Percentiles rank a stretch among this genome's conserved stretches.
These are phyloP conservation scores for Boletus pseudo-olivaceus DNA, from an alignment of 768 basidiomycete genomes.

Conservation along the genomic window DNA sequence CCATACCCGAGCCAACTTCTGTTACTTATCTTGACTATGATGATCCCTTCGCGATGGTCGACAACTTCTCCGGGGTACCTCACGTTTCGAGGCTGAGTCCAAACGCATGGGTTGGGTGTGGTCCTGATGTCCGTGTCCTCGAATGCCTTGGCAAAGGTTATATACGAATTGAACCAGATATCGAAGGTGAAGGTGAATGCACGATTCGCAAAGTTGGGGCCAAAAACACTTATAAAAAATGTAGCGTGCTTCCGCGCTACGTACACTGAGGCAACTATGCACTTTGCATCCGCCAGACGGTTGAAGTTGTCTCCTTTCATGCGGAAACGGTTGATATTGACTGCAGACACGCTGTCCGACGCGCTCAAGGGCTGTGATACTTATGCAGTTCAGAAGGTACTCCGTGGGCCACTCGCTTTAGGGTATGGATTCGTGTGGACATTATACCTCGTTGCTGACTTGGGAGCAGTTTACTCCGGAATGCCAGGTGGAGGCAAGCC, in stretches of 20 bases:
- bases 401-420: slow-evolving; percentile 43
- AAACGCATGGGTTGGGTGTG: slow-evolving; percentile 80
- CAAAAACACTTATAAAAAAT: slow-evolving; percentile 8
- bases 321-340: slow-evolving; percentile 49
- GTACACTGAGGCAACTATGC: slow-evolving; percentile 51
- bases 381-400: slow-evolving; percentile 54
- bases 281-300: slow-evolving; percentile 39
- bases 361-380: slow-evolving; percentile 70
- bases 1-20: slow-evolving; percentile 53
- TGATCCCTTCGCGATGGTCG: slow-evolving; percentile 61
- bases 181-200: slow-evolving; percentile 35
- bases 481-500: slow-evolving; percentile 61
- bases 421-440: slow-evolving; percentile 40
- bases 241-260: slow-evolving; percentile 44
- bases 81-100: slow-evolving; percentile 52
- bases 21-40: slow-evolving; percentile 77
- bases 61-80: slow-evolving; percentile 48
- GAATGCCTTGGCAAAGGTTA: slow-evolving; percentile 71
- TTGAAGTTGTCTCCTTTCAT: slow-evolving; percentile 53
- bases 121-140: slow-evolving; percentile 64
- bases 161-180: slow-evolving; percentile 54
- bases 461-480: slow-evolving; percentile 49
- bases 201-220: not conserved
- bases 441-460: slow-evolving; percentile 2
- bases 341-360: slow-evolving; percentile 50